These are phyloP conservation scores for Colletotrichum musae DNA, from an alignment of 2,329 filamentous ascomycete species.

Conservation along the genomic window DNA sequence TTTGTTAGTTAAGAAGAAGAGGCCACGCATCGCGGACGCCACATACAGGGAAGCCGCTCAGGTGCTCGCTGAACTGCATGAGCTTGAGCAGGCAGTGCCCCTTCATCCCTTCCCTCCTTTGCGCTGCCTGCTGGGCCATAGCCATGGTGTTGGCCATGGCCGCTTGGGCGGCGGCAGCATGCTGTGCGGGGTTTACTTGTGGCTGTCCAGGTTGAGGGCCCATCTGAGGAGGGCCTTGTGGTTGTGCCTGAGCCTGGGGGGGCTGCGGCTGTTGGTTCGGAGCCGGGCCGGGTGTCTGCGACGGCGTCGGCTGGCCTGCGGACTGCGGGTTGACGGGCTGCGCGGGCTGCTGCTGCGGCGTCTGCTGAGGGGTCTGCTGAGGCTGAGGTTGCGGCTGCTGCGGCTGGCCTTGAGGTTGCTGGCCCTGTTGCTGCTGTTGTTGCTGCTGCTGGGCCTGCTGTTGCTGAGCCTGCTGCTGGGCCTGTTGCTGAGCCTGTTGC, in stretches of 20 bases:
- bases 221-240: constrained; percentile 50
- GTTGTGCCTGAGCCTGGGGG: constrained; percentile 49
- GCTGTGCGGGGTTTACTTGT: constrained; percentile 44
- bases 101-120: constrained; percentile 67
- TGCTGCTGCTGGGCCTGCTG: constrained; percentile 52
- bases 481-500: constrained; percentile 51
- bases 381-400: constrained; percentile 53
- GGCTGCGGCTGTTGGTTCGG: constrained; percentile 46
- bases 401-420: constrained; percentile 49
- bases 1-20: constrained; percentile 19
- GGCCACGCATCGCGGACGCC: constrained; percentile 5
- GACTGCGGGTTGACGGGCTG: constrained; percentile 42
- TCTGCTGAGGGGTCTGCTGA: constrained; percentile 47
- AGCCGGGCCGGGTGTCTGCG: constrained; percentile 41
- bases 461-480: constrained; percentile 55
- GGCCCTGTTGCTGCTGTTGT: constrained; percentile 51
- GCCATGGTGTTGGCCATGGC: constrained; percentile 53
- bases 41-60: constrained; percentile 71
- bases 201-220: constrained; percentile 51
- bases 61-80: constrained; percentile 73
- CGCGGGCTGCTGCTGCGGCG: constrained; percentile 41
- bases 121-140: constrained; percentile 57
- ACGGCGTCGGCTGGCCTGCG: constrained; percentile 42
- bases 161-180: constrained; percentile 42
- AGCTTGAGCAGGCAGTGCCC: constrained; percentile 72